These are phyloP conservation scores for Xylaria castorea DNA, from an alignment of 495 filamentous ascomycete species.

Conservation along the genomic window DNA sequence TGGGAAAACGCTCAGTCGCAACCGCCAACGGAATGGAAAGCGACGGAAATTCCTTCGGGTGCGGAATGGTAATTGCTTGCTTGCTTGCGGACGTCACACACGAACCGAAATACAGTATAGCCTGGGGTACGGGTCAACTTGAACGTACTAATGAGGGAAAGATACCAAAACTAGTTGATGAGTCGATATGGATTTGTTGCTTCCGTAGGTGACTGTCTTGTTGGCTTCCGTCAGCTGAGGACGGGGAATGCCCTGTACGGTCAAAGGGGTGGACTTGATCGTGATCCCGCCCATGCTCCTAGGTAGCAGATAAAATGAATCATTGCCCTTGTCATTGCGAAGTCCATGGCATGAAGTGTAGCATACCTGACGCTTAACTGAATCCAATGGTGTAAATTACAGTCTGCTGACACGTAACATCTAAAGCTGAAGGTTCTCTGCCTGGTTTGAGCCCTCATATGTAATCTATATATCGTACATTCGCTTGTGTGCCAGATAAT, in stretches of 20 bases:
- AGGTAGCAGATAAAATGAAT: constrained; percentile 32
- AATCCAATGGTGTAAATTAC: neutral
- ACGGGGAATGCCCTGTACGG: constrained; percentile 95
- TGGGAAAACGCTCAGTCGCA: neutral
- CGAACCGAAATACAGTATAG: constrained; percentile 21
- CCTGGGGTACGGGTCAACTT: constrained; percentile 56
- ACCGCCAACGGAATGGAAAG: neutral
- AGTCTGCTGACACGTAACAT: neutral
- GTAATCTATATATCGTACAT: neutral
- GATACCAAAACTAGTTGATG: constrained; percentile 65
- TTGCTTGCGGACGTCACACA: constrained; percentile 12
- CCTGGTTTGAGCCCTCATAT: neutral
- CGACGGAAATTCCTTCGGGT: constrained; percentile 17
- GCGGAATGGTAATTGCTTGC: constrained; percentile 24
- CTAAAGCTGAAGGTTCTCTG: neutral
- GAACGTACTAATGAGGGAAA: constrained; percentile 96
- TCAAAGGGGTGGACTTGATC: constrained; percentile 62
- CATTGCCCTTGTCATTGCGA: constrained; percentile 5
- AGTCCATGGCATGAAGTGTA: neutral
- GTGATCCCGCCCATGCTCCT: constrained; percentile 55
- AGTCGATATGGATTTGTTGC: constrained; percentile 41
- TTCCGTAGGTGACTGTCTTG: constrained; percentile 29
- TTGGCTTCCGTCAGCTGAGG: constrained; percentile 51
- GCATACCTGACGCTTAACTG: neutral
- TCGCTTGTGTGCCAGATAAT: neutral